Base-by-base conservation (phyloP, 2,329 filamentous ascomycete genomes). In the Pezicula rhizophila region DNA sequence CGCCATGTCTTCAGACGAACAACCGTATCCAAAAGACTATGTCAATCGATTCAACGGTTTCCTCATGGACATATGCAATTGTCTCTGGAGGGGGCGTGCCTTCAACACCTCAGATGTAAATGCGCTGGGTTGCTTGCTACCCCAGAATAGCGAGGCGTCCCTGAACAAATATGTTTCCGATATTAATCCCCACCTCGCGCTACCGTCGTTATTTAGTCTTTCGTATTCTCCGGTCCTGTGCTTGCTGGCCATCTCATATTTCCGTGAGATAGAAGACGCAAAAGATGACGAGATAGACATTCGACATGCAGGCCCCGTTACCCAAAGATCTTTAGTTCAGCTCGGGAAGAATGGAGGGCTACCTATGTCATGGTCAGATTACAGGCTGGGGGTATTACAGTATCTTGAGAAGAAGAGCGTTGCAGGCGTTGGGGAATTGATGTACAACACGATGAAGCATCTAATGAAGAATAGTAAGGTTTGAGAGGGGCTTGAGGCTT, bases 21-120 rank as follows among this genome's bases (percentile, higher is more conserved):
- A 55, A 15, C 64, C 69, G 10, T 85, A 84, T 52, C 73, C 80
- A 25, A 73, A 78, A 38, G 68, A 73, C 28, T 79, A 85, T 48
- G 78, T 89, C 37, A 79, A 81, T 54, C 70, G 77, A 20, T 91
- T 93, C 70, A 95, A 95, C 64, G 85, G 85, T 18, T 90, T 86
- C 63, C 76, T 95, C 28, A 91, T 93, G 81, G 89, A 95, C 62
- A 77, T 90, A 28, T 91, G 88, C 71, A 95, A 95, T 63, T 81
- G 87, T 45, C 66, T 93, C 42, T 95, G 89, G 89, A 79, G 88
- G 8, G 79, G 80, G 18, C 79, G 84, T 11, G 89, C 85, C 1
- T 84, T 95, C 51, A 80, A 80, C 50, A 70, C 70, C 11, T 70
- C 72, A 2, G 87, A 92, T 55, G 69, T 76, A n/a, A 80, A 82